phyloP scores from a whole-genome alignment of 129 eudicot species.

The Arctium minus region DNA sequence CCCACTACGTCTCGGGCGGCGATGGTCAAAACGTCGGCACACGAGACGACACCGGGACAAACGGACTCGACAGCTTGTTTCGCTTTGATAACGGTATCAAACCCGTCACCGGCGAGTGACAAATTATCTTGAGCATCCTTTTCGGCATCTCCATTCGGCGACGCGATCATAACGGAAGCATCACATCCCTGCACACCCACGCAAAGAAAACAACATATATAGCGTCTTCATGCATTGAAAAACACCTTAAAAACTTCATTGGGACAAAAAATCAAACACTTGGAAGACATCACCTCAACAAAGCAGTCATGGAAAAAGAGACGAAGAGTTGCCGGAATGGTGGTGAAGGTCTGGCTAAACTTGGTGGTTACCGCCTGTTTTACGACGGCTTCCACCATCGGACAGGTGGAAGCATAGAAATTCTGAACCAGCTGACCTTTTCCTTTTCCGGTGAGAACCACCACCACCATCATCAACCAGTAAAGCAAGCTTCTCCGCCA shows the following conservation, averaged over 20 bases:
- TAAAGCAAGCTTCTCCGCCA: slow-evolving; percentile 23
- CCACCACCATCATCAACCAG: slow-evolving; percentile 15
- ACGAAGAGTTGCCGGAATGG: slow-evolving; percentile 85
- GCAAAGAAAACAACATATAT: background rate
- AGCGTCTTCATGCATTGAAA: background rate
- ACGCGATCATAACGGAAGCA: slow-evolving; percentile 65
- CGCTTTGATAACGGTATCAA: slow-evolving; percentile 76
- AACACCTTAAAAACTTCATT: background rate
- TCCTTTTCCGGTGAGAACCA: slow-evolving; percentile 29
- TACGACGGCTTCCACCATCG: slow-evolving; percentile 52
- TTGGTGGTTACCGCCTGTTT: slow-evolving; percentile 48
- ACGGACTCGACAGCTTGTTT: slow-evolving; percentile 74
- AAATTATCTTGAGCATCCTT: slow-evolving; percentile 65
- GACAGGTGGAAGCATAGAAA: slow-evolving; percentile 60
- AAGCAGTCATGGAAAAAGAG: slow-evolving; percentile 86
- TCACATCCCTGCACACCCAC: slow-evolving; percentile 67
- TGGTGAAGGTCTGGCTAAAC: slow-evolving; percentile 48
- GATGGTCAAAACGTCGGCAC: slow-evolving; percentile 76
- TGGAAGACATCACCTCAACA: slow-evolving; percentile 41
- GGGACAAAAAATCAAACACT: background rate
- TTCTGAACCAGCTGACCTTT: slow-evolving; percentile 48
- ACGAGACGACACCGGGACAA: slow-evolving; percentile 85
- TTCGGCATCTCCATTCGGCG: slow-evolving; percentile 73
- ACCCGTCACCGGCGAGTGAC: slow-evolving; percentile 80
- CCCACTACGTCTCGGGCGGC: slow-evolving; percentile 71